phyloP scores from a whole-genome alignment of 345 rosid species.

The Bruguiera sexangula region DNA sequence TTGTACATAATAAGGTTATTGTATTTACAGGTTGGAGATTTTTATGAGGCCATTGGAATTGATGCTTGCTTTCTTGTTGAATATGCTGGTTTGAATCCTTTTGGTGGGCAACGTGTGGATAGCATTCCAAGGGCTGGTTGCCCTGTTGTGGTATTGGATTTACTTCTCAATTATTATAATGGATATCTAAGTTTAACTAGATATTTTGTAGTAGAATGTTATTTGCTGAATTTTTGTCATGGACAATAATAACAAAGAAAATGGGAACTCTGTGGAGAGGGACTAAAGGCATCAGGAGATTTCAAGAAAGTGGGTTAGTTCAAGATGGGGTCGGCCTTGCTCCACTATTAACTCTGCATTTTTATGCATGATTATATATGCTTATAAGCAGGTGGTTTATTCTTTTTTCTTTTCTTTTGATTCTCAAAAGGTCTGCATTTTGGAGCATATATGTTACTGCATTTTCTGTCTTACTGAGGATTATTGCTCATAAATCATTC shows the following conservation, averaged over 20 bases:
- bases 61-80: conserved; percentile 97
- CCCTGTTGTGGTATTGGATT: conserved; percentile 71
- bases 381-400: too few species aligned
- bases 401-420: too few species aligned
- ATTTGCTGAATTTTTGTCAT: neutral
- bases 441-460: too few species aligned
- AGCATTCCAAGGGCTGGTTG: conserved; percentile 96
- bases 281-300: too few species aligned
- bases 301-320: neutral
- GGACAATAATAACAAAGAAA: too few species aligned
- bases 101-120: conserved; percentile 86
- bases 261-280: too few species aligned
- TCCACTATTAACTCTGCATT: too few species aligned
- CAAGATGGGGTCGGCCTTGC: neutral
- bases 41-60: conserved; percentile 91
- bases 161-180: neutral
- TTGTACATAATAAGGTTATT: neutral
- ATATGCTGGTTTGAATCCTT: conserved; percentile 94
- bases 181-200: neutral
- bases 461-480: too few species aligned
- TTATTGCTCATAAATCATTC: too few species aligned
- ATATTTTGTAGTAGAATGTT: neutral
- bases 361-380: too few species aligned
- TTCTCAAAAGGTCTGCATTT: too few species aligned
- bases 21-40: conserved; percentile 75